Evolutionary conservation across 305 asterid species (phyloP), one percentile per base, ranked within the genome.

Genomic region (Petunia hybrid): DNA sequence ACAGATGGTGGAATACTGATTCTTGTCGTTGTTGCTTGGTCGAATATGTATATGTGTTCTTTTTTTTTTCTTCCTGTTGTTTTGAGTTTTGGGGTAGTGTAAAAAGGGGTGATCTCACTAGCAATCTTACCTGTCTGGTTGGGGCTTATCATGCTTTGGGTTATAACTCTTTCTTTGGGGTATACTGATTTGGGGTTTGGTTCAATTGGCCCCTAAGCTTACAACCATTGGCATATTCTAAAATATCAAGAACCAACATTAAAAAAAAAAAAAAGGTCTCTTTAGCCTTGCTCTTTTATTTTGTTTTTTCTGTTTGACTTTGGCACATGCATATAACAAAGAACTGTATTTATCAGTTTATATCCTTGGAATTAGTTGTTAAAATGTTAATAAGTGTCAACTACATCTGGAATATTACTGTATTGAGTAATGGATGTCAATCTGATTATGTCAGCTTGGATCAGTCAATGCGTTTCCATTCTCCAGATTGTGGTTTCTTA

Each of bases 381-480:
- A 35, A 51, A 35, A 1, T 40, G 59, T 8, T 70, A 45, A 8
- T 1, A 6, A 1, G 41, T 31, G 43, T 48, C 2, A 48, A 6
- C 48, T 48, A 1, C 62, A 6, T 31, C 45, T 22, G 3, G 10
- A 5, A 46, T 9, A 5, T 10, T 39, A 46, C 31, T 45, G 1
- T 22, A 22, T 46, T 0, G 31, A 3, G 7, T 16, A 35, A 12
- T 31, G 5, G 77, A 43, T 71, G 41, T 3, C 77, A 31, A 46
- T 71, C 45, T 45, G 10, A 71, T 46, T 42, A 56, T 6, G 42
- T 71, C 43, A 31, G 77, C 40, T 69, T 71, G 77, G 10, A 71
- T 70, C 36, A 46, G 8, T n/a, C 0, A 8, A 5, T 46, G 60
- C 46, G 77, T 70, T 70, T 4, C 6, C 2, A 10, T 8, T 10